Conservation (phyloP, 176 grass and related monocot species). For the Aechmea fasciata region DNA sequence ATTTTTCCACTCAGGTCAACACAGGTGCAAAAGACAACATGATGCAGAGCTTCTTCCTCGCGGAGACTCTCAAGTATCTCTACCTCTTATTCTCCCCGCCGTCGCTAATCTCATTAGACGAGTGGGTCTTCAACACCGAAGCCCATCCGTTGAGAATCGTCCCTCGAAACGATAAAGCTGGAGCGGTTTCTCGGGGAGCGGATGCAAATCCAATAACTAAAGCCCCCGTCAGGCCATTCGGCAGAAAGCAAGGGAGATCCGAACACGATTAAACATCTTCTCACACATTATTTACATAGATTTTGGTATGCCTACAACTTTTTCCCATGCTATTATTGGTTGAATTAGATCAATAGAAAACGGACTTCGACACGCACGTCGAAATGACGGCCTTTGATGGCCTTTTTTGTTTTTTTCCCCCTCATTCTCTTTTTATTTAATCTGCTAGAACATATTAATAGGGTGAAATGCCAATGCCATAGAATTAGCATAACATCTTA, state of each 20-base stretch:
- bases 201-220: background rate
- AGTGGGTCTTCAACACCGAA: constrained; percentile 33
- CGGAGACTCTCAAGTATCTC: constrained; percentile 27
- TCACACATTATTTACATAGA: background rate
- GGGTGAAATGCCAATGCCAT: background rate
- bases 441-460: background rate
- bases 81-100: constrained; percentile 27
- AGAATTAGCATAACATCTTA: too few species aligned
- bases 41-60: constrained; percentile 33
- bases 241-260: constrained; percentile 23
- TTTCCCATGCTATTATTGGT: background rate
- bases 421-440: background rate
- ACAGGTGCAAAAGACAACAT: constrained; percentile 22
- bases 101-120: constrained; percentile 18
- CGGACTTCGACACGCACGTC: background rate
- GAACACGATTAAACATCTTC: background rate
- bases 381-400: background rate
- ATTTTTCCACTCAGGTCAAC: constrained; percentile 10
- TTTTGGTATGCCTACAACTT: background rate
- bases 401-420: too few species aligned
- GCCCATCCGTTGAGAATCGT: constrained; percentile 26
- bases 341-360: background rate
- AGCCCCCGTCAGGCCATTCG: constrained; percentile 10
- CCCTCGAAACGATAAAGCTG: background rate
- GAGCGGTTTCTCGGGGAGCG: background rate